Evolutionary conservation across 2,329 filamentous ascomycete species (phyloP).

Genomic region (Hypoxylon sp.): DNA sequence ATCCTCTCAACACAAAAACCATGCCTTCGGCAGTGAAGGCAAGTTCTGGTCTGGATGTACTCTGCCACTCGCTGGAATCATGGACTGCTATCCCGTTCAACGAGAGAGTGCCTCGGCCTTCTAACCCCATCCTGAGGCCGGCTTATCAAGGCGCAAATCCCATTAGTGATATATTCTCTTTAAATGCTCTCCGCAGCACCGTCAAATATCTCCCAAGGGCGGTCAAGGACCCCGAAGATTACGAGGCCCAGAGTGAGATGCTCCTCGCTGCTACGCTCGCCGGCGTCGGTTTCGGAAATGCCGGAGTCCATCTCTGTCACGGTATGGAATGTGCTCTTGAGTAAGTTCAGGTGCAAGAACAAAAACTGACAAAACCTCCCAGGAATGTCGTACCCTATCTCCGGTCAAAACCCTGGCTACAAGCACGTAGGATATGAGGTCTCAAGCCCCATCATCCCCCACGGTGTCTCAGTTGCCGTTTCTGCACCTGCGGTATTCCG

Average conservation of each 20-base stretch:
- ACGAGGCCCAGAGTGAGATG: conserved; percentile 96
- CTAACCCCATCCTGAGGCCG: conserved; percentile 90
- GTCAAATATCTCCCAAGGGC: conserved; percentile 93
- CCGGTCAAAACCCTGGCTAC: conserved; percentile 93
- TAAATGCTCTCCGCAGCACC: conserved; percentile 84
- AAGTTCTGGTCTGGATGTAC: conserved; percentile 90
- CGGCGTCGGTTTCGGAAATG: conserved; percentile 97
- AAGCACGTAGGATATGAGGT: conserved; percentile 89
- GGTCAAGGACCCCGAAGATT: conserved; percentile 88
- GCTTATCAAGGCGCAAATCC: conserved; percentile 98
- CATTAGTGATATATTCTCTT: conserved; percentile 96
- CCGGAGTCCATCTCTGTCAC: conserved; percentile 86
- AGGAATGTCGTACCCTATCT: conserved; percentile 98
- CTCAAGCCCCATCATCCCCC: conserved; percentile 84
- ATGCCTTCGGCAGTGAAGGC: conserved; percentile 97
- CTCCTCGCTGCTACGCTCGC: conserved; percentile 93
- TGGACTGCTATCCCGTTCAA: conserved; percentile 98
- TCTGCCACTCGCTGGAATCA: conserved; percentile 94
- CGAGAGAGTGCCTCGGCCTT: conserved; percentile 84
- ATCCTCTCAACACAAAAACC: conserved; percentile 90
- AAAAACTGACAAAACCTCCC: conserved; percentile 21
- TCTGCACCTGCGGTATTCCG: conserved; percentile 93
- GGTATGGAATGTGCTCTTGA: conserved; percentile 55
- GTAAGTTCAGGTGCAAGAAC: background rate
- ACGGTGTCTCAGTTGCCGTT: conserved; percentile 95